These are phyloP conservation scores for Dispira parvispora DNA, from an alignment of 192 early-diverging fungal genomes.

Conservation along the genomic window DNA sequence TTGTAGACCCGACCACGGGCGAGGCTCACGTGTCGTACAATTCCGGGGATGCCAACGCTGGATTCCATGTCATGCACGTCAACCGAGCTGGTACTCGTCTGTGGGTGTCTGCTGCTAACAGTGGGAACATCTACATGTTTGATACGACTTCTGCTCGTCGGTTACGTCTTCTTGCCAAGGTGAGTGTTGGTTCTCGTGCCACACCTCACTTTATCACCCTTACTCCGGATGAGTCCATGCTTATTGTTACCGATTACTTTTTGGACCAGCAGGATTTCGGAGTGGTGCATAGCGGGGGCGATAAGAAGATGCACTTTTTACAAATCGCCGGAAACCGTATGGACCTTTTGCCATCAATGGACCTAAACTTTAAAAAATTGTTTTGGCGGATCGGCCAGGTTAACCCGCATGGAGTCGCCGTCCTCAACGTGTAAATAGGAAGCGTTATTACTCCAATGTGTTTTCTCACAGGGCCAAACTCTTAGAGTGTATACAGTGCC, in stretches of 20 bases:
- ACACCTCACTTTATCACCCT: slow-evolving; percentile 8
- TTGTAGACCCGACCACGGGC: not conserved
- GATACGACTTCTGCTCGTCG: not conserved
- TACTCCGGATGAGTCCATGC: slow-evolving; percentile 2
- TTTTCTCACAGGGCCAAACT: no score
- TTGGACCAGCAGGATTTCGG: slow-evolving; percentile 7
- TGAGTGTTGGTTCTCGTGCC: not conserved
- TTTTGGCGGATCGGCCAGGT: not conserved
- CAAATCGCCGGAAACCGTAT: not conserved
- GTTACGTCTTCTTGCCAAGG: not conserved
- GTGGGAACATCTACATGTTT: slow-evolving; percentile 4
- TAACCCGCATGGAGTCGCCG: slow-evolving; percentile 6
- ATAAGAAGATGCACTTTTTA: slow-evolving; percentile 1
- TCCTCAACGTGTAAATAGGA: not conserved
- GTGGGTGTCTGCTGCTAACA: slow-evolving; percentile 5
- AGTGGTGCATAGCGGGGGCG: not conserved
- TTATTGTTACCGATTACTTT: slow-evolving; percentile 7
- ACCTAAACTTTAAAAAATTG: slow-evolving; percentile 1
- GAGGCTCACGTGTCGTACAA: not conserved
- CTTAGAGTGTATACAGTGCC: no score
- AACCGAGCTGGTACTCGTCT: slow-evolving; percentile 1
- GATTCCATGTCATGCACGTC: not conserved
- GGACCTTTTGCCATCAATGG: not conserved
- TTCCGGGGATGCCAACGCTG: not conserved
- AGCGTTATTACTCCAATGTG: no score